Conservation (phyloP, 169 alveolate species). For the Pseudocohnilembus persalinus region DNA sequence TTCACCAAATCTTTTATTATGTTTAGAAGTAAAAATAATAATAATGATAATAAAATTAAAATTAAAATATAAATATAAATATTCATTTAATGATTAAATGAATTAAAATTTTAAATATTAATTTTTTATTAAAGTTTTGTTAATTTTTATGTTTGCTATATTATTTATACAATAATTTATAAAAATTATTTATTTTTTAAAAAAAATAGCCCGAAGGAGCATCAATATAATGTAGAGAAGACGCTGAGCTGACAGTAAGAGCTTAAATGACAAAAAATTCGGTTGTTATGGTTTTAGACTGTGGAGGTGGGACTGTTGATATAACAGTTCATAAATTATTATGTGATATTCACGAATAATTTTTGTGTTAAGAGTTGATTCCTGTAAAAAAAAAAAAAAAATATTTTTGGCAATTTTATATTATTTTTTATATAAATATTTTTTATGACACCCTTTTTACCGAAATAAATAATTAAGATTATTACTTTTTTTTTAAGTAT, state of each 20-base stretch:
- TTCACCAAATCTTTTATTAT: constrained; percentile 75
- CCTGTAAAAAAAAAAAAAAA: constrained; percentile 51
- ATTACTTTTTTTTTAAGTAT: too few relatives aligned
- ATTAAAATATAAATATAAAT: too few relatives aligned
- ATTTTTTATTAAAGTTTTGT: too few relatives aligned
- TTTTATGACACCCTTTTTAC: too few relatives aligned
- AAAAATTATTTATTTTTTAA: background rate
- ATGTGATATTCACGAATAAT: constrained; percentile 81
- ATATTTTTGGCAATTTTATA: too few relatives aligned
- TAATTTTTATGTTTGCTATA: too few relatives aligned
- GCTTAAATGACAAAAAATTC: constrained; percentile 70
- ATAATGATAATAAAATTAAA: background rate
- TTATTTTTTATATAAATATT: too few relatives aligned
- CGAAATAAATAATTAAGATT: too few relatives aligned
- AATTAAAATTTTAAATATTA: too few relatives aligned
- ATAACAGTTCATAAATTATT: constrained; percentile 84
- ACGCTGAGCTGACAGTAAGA: constrained; percentile 73
- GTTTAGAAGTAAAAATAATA: constrained; percentile 58
- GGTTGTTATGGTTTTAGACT: constrained; percentile 85
- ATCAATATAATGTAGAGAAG: constrained; percentile 86
- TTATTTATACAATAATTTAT: background rate
- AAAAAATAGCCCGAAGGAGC: constrained; percentile 84
- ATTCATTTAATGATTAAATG: too few relatives aligned
- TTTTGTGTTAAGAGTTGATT: constrained; percentile 83
- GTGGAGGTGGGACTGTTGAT: constrained; percentile 92